Evolutionary conservation across 306 rosid genomes (phyloP).

Genomic region (Begonia loranthoides): DNA sequence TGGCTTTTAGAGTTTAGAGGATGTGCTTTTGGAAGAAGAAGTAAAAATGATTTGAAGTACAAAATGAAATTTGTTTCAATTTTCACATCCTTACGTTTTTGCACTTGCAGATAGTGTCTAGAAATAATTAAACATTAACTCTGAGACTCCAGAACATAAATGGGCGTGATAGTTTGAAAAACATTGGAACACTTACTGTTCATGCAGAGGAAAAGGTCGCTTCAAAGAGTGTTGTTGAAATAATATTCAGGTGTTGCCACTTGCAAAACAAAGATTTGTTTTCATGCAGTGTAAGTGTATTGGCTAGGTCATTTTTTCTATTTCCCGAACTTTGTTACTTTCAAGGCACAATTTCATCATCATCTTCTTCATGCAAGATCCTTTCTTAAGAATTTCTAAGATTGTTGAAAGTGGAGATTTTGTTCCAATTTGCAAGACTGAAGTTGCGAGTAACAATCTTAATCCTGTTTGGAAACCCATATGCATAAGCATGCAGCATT

Average conservation of each 20-base stretch:
- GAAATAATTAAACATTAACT: slow-evolving; percentile 33
- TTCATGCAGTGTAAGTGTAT: slow-evolving; percentile 52
- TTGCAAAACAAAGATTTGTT: slow-evolving; percentile 68
- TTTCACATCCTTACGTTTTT: not conserved
- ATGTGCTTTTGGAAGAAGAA: too few relatives aligned
- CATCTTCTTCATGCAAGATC: slow-evolving; percentile 32
- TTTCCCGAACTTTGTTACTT: not conserved
- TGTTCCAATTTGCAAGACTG: slow-evolving; percentile 85
- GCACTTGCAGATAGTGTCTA: slow-evolving; percentile 53
- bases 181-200: slow-evolving; percentile 47
- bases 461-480: slow-evolving; percentile 78
- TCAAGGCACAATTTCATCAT: not conserved
- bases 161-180: slow-evolving; percentile 24
- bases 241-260: slow-evolving; percentile 49
- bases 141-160: slow-evolving; percentile 28
- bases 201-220: slow-evolving; percentile 66
- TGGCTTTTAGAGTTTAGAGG: too few relatives aligned
- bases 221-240: slow-evolving; percentile 52
- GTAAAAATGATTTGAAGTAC: too few relatives aligned
- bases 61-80: too few relatives aligned
- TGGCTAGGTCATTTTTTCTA: not conserved
- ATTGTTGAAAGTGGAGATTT: slow-evolving; percentile 62
- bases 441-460: slow-evolving; percentile 50
- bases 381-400: slow-evolving; percentile 68
- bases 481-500: slow-evolving; percentile 44